Evolutionary conservation across 805 yeast species (phyloP).

Genomic region (Cyberlindnera japonica): DNA sequence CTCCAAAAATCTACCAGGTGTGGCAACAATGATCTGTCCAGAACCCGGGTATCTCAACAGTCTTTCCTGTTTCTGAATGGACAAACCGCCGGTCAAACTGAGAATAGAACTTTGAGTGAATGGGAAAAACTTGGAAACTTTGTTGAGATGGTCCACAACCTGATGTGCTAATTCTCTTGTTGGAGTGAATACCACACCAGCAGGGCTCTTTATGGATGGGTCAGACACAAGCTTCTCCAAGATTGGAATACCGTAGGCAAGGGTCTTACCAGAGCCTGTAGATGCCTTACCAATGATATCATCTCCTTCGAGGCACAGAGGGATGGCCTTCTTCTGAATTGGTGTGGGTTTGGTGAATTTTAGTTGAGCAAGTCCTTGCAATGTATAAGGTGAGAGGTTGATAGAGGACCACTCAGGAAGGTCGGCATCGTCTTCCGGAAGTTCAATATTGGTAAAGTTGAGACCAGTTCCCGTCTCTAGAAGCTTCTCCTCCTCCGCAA

Average conservation of each 20-base stretch:
- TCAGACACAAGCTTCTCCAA: conserved; percentile 54
- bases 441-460: conserved; percentile 31
- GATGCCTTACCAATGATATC: conserved; percentile 96
- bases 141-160: conserved; percentile 74
- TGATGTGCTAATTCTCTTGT: conserved; percentile 96
- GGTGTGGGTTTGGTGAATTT: conserved; percentile 74
- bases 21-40: conserved; percentile 75
- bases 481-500: conserved; percentile 20
- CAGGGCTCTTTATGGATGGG: conserved; percentile 41
- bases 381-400: conserved; percentile 48
- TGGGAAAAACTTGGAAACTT: conserved; percentile 49
- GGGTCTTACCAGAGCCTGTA: conserved; percentile 96
- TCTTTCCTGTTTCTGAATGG: conserved; percentile 91
- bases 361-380: conserved; percentile 57
- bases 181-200: conserved; percentile 85
- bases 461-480: conserved; percentile 25
- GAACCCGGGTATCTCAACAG: conserved; percentile 64
- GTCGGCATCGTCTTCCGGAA: conserved; percentile 35
- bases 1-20: conserved; percentile 92
- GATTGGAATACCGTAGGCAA: conserved; percentile 93
- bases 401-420: conserved; percentile 59
- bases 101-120: conserved; percentile 56
- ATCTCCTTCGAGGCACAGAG: conserved; percentile 63
- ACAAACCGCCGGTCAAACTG: conserved; percentile 89
- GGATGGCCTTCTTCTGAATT: conserved; percentile 75